Base-by-base conservation (phyloP, 371 early-diverging fungal species). In the Mortierella polycephala region DNA sequence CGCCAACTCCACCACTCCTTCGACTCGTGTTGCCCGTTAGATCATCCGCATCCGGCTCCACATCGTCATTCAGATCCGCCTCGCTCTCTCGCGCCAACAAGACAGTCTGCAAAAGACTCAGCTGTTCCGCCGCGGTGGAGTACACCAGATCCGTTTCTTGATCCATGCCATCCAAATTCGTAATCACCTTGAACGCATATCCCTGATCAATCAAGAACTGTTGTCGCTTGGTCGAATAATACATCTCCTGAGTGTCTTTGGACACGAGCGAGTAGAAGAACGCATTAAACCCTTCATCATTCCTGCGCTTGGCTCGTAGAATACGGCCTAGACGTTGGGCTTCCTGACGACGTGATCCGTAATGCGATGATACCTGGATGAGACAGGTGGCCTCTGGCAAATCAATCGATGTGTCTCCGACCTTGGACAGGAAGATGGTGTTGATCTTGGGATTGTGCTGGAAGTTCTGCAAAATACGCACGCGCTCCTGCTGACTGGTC, bases 131-230 rank as follows among this genome's bases (percentile, higher is more conserved):
- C 37, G 88, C 86, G 2, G 94, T 92, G 63, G 88, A 87, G 69
- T 93, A 85, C 5, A 83, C 84, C 52, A 89, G 68, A n/a, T 91
- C 90, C 30, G 83, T 88, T 11, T 93, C 83, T 21, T 91, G 86
- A 42, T 96, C 96, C 89, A 94, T 90, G 66, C 91, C 91, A 71
- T 96, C 97, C 11, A 96, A 86, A 50, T 90, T 87, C 50, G 83
- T 81, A 66, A 97, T 94, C 30, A 96, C 98, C 83, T 98, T 99
- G 87, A 99, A 99, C 21, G 98, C 94, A 83, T 99, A 99, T 1
- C 99, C 99, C 84, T 99, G 99, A 83, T 99, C 99, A 51, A 99
- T 95, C 72, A 99, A 83, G 83, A 99, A 99, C 83, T 98, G 99
- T 83, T 99, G 98, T 50, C 99, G 91, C 82, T 98, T 98, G 16